Conservation (phyloP, 306 rosid species). For the Prunus dulcis region DNA sequence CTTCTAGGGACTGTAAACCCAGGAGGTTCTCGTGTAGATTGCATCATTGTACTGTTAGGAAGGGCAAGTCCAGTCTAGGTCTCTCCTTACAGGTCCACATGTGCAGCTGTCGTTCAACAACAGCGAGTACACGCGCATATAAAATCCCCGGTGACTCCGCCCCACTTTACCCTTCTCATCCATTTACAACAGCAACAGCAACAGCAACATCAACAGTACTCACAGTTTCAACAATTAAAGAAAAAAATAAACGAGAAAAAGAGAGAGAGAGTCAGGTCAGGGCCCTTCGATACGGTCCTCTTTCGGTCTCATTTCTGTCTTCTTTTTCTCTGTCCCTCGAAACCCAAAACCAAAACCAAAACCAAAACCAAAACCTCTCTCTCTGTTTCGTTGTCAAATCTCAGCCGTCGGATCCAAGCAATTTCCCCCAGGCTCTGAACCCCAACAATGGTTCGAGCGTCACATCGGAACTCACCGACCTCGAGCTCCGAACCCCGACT, state of each 20-base stretch:
- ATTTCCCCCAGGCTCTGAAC: constrained; percentile 7
- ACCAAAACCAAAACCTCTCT: constrained; percentile 26
- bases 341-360: background rate
- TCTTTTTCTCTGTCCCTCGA: constrained; percentile 29
- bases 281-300: constrained; percentile 51
- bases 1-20: background rate
- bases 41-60: background rate
- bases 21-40: background rate
- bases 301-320: constrained; percentile 52
- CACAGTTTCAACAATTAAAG: background rate
- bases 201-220: background rate
- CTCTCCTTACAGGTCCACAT: constrained; percentile 7
- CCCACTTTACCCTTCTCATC: background rate
- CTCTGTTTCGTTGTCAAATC: constrained; percentile 31
- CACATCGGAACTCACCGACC: constrained; percentile 36
- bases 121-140: background rate
- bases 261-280: constrained; percentile 24
- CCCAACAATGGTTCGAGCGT: constrained; percentile 57
- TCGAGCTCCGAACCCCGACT: constrained; percentile 37
- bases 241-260: background rate
- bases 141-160: background rate
- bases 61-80: background rate
- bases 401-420: constrained; percentile 52
- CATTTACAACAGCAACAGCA: background rate
- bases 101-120: background rate